Conservation (phyloP, 1,139 yeast species). For the Suhomyces taliae region DNA sequence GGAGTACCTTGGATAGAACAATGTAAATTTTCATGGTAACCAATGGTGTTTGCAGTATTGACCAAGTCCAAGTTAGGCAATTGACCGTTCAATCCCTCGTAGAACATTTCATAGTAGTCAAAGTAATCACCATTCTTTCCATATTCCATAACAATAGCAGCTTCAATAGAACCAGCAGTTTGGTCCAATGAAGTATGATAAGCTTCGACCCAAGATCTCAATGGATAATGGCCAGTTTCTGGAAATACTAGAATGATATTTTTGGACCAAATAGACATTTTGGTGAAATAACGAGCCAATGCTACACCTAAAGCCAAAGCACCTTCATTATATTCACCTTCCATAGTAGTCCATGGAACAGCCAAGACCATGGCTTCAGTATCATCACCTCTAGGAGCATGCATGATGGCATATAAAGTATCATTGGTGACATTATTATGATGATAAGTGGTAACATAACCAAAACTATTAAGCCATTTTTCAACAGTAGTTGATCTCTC, state of each 20-base stretch:
- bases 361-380: slow-evolving; percentile 93
- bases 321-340: slow-evolving; percentile 66
- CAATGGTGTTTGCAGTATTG: slow-evolving; percentile 72
- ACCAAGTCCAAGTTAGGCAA: slow-evolving; percentile 89
- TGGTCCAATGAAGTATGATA: slow-evolving; percentile 83
- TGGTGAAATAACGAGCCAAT: slow-evolving; percentile 72
- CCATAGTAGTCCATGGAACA: slow-evolving; percentile 77
- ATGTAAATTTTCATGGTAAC: slow-evolving; percentile 72
- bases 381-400: slow-evolving; percentile 94
- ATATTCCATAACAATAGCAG: slow-evolving; percentile 84
- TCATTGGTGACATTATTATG: slow-evolving; percentile 30
- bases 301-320: slow-evolving; percentile 76
- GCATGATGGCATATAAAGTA: slow-evolving; percentile 79
- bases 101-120: slow-evolving; percentile 71
- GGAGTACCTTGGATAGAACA: slow-evolving; percentile 66
- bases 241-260: slow-evolving; percentile 87
- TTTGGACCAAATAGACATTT: slow-evolving; percentile 95
- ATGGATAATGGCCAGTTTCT: slow-evolving; percentile 63
- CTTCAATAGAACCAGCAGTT: slow-evolving; percentile 95
- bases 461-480: slow-evolving; percentile 68
- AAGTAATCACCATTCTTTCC: slow-evolving; percentile 67
- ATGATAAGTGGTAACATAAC: slow-evolving; percentile 63
- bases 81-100: slow-evolving; percentile 93
- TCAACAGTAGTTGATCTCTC: slow-evolving; percentile 49
- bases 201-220: slow-evolving; percentile 91